These are phyloP conservation scores for Spathaspora sp. DNA, from an alignment of 1,139 yeast genomes.

Conservation along the genomic window DNA sequence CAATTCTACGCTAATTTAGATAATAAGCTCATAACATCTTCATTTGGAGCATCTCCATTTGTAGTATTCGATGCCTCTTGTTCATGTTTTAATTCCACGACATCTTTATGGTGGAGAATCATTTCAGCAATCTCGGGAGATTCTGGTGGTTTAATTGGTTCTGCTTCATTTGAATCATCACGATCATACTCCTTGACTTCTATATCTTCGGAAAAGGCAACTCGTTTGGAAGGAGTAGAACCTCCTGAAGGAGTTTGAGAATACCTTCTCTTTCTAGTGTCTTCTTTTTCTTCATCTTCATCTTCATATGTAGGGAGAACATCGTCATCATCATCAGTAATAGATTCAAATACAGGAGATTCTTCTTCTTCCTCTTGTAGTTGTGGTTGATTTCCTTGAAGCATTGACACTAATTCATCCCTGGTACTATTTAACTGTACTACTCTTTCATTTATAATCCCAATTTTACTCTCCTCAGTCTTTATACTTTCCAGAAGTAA, in stretches of 20 bases:
- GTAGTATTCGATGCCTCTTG: conserved; percentile 22
- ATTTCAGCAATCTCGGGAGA: conserved; percentile 19
- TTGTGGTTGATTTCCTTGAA: conserved; percentile 20
- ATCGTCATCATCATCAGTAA: conserved; percentile 17
- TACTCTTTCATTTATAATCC: conserved; percentile 42
- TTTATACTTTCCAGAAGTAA: conserved; percentile 42
- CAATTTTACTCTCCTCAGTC: conserved; percentile 44
- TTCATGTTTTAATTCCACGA: conserved; percentile 30
- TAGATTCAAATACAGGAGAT: conserved; percentile 11
- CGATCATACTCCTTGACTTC: conserved; percentile 44
- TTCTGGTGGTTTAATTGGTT: conserved; percentile 22
- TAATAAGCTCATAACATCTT: conserved; percentile 32
- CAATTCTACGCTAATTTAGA: conserved; percentile 30
- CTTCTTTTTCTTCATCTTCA: conserved; percentile 18
- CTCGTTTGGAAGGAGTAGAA: conserved; percentile 36
- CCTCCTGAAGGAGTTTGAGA: conserved; percentile 26
- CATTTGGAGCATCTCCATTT: conserved; percentile 12
- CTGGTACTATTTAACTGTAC: conserved; percentile 38
- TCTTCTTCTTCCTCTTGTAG: conserved; percentile 18
- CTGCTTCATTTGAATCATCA: conserved; percentile 27
- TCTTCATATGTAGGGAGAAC: conserved; percentile 31
- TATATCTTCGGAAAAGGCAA: conserved; percentile 48
- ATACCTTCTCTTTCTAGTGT: conserved; percentile 18
- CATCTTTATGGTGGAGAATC: conserved; percentile 31
- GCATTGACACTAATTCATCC: conserved; percentile 45